A percentile compares a stretch with the other conserved stretches of the same genome.
Conservation (phyloP, 768 basidiomycete genomes). For the Phaffia australis region DNA sequence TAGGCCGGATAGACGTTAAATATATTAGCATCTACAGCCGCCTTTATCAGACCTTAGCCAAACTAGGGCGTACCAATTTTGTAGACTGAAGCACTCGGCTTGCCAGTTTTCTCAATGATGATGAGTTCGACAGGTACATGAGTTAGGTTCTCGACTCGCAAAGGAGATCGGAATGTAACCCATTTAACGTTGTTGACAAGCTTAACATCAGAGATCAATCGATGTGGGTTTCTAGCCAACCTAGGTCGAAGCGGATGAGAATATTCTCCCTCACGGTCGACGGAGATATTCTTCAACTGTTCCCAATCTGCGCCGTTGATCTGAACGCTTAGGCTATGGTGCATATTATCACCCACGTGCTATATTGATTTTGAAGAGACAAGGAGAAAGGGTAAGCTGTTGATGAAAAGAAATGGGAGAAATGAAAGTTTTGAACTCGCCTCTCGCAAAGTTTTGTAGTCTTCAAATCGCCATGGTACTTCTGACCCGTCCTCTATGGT, state of each 20-base stretch:
- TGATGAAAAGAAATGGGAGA: background rate
- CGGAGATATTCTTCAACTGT: constrained; percentile 70
- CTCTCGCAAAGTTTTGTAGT: constrained; percentile 88
- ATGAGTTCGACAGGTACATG: constrained; percentile 86
- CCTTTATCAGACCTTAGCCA: background rate
- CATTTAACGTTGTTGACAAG: constrained; percentile 87
- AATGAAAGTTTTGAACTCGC: constrained; percentile 40
- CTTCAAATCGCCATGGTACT: constrained; percentile 93
- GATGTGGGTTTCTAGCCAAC: constrained; percentile 58
- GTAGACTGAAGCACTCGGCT: constrained; percentile 65
- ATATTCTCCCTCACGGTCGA: constrained; percentile 87
- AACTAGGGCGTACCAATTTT: constrained; percentile 53
- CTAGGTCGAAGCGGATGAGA: constrained; percentile 74
- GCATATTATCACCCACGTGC: constrained; percentile 40
- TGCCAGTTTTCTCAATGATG: constrained; percentile 72
- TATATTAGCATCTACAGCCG: background rate
- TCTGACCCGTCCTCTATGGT: constrained; percentile 59
- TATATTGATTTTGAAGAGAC: background rate
- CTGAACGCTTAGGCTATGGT: constrained; percentile 77
- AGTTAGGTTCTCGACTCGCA: constrained; percentile 79
- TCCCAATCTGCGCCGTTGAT: constrained; percentile 84
- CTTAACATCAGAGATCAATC: constrained; percentile 76
- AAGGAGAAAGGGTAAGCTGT: background rate
- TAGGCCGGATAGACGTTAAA: background rate
- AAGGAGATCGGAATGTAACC: constrained; percentile 84